These are phyloP conservation scores for Agrostemma githago DNA, from an alignment of 148 eudicot genomes.

Conservation along the genomic window DNA sequence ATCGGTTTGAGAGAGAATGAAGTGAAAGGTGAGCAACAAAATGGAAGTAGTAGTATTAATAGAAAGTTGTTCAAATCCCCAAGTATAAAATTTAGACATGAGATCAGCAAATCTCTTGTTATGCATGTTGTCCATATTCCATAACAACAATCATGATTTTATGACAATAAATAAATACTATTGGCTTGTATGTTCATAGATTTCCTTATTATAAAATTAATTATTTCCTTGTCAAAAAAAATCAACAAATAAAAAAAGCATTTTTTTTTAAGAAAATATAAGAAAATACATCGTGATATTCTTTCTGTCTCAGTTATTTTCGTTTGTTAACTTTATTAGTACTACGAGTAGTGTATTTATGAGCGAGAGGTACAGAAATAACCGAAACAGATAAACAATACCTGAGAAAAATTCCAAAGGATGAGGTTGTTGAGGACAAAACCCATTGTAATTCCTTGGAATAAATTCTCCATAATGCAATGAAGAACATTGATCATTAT, in stretches of 20 bases:
- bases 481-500: neutral
- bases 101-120: conserved; percentile 25
- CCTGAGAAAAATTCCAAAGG: conserved; percentile 34
- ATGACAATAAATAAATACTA: too few relatives aligned
- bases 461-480: neutral
- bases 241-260: too few relatives aligned
- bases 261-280: too few relatives aligned
- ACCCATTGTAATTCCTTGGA: neutral
- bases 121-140: neutral
- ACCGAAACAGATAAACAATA: neutral
- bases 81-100: conserved; percentile 11
- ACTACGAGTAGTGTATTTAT: too few relatives aligned
- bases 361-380: too few relatives aligned
- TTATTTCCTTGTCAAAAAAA: too few relatives aligned
- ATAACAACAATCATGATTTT: neutral
- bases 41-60: neutral
- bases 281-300: too few relatives aligned
- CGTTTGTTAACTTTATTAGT: too few relatives aligned
- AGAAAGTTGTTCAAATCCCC: neutral
- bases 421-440: conserved; percentile 22
- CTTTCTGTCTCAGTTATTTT: too few relatives aligned
- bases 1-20: too few relatives aligned
- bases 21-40: conserved; percentile 3
- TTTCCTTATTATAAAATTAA: too few relatives aligned
- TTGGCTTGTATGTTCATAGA: too few relatives aligned